Base-by-base conservation (phyloP, 441 rosid species). In the Euphorbia corollata region DNA sequence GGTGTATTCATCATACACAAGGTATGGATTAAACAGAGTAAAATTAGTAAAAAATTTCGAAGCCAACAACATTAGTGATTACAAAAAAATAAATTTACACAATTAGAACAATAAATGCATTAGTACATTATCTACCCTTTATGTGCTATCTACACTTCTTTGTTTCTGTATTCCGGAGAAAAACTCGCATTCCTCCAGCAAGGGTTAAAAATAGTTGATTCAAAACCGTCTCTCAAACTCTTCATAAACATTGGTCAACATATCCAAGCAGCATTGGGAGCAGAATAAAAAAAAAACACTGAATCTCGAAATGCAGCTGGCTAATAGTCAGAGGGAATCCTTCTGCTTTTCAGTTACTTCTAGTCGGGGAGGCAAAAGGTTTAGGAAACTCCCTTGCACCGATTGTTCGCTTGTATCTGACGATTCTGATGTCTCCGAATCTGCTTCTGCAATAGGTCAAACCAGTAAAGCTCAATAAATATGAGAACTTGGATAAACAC, bases 351-450 rank as follows among this genome's bases (percentile, higher is more conserved):
- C 69, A 67, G 72, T 48, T 19, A 57, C 70, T 77, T 82, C 86
- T 43, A 75, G 51, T 59, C 72, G 73, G 47, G 79, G 76, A 70
- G 82, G 82, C 72, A 75, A 66, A 45, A 79, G 81, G 50, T 72
- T 79, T 47, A 78, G 75, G 57, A 82, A 79, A 69, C 89, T 86
- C 65, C 92, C 83, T 66, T 74, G 75, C 69, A 67, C 71, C 9
- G 79, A 64, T 70, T 77, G 74, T 41, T 74, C 79, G 34, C 68
- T 63, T 7, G 79, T 55, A 19, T 81, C 83, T 0, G 80, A 73
- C 45, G 84, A 73, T 65, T 81, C 86, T 0, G 84, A 77, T 27
- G 83, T 45, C 36, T 80, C 87, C 0, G 83, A 74, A 32, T 83
- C 92, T n/a, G 76, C 78, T 20, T 91, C 97, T 86, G 78, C 74